Evolutionary conservation across 441 rosid species (phyloP).

Genomic region (Adansonia madagascariensis): DNA sequence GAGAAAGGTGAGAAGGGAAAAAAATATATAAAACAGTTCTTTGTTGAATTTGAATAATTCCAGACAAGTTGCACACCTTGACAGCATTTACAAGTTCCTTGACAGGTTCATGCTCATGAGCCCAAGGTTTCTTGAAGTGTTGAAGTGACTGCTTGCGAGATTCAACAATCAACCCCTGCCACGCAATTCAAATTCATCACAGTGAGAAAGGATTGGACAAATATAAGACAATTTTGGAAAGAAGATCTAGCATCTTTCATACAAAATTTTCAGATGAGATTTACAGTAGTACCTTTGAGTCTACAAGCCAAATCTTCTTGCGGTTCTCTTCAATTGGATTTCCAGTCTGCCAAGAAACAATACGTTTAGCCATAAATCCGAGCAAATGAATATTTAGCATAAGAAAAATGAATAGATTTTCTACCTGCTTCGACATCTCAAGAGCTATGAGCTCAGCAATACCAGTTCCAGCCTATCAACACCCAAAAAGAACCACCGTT

Average conservation of each 20-base stretch:
- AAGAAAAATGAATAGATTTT: background rate
- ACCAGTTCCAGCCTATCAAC: conserved; percentile 84
- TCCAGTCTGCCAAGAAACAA: conserved; percentile 53
- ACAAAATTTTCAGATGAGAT: conserved; percentile 7
- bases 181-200: conserved; percentile 12
- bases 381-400: background rate
- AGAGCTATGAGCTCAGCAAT: conserved; percentile 90
- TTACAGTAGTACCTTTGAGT: conserved; percentile 63
- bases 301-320: conserved; percentile 93
- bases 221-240: background rate
- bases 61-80: conserved; percentile 50
- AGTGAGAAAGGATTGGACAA: background rate
- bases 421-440: conserved; percentile 78
- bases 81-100: conserved; percentile 71
- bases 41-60: conserved; percentile 4
- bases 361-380: conserved; percentile 31
- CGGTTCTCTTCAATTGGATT: conserved; percentile 66
- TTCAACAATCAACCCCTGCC: conserved; percentile 80
- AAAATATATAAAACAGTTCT: conserved; percentile 12
- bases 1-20: conserved; percentile 21
- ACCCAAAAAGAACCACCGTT: conserved; percentile 23
- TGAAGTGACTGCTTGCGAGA: conserved; percentile 88
- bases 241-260: background rate
- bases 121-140: conserved; percentile 96
- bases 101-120: conserved; percentile 78